Evolutionary conservation across 2,329 filamentous ascomycete genomes (phyloP), one percentile per base, ranked within the genome.

Genomic region (Alternaria incomplexa): DNA sequence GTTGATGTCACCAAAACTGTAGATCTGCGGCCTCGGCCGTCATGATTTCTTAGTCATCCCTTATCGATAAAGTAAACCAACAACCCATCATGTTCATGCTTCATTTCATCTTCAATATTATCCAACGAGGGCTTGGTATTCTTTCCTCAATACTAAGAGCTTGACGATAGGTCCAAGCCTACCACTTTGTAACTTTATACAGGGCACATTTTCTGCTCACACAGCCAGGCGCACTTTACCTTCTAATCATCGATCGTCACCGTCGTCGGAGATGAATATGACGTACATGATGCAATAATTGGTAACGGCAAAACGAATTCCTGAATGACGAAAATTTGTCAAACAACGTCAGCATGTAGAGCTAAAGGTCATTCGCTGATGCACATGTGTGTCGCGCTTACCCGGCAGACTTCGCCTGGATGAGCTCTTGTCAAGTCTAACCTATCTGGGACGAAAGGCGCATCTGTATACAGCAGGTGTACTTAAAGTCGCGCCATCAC

Each of bases 1-100:
- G 47, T 66, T 65, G 64, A 65, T 66, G 64, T 66, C 62, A 65
- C 58, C 59, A 46, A 55, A 66, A 65, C 32, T 54, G 65, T 57
- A 11, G 58, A 40, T 23, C 28, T 36, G 48, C 48, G 23, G 48
- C 48, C 48, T 30, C 20, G 48, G 48, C 30, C 48, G 7, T 36
- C 15, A 5, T 13, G 3, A 6, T 13, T 30, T 12, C 48, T 52
- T 52, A 51, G 28, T 51, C 28, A 51, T 51, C 47, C 4, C 17
- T 17, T 40, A 32, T 51, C n/a, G 25, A 13, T 12, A 51, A 8
- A 40, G 9, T 40, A n/a, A 17, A 11, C 36, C 9, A 11, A 17
- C 36, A 6, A 40, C 36, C 36, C 36, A 40, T 40, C 36, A 40
- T 40, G 4, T 11, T 1, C 4, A 17, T 40, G 36, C 36, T 40